Evolutionary conservation across 75 land plant genomes (phyloP), one percentile per base, ranked within the genome.

Genomic region (Ceratopteris richardii): DNA sequence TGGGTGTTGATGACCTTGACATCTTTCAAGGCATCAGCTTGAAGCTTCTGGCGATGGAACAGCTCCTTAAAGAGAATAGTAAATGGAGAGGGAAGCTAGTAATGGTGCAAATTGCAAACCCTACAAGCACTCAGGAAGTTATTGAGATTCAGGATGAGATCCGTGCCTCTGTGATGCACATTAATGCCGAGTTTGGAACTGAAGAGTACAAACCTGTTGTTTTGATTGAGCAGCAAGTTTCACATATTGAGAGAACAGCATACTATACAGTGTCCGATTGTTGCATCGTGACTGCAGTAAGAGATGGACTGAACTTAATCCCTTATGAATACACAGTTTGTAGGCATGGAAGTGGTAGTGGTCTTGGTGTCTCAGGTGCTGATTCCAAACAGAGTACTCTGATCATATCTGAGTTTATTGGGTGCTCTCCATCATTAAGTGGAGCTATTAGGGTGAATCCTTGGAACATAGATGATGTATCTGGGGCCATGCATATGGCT

Each of bases 371-470:
- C 70, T 5, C 44, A 60, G n/a, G 27, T 60, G 9, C 57, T 60
- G n/a, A 43, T 54, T 22, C 9, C 24, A 61, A 66, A 25, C 50
- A 46, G 50, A 46, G 50, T 21, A 14, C 22, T n/a, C 50, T 46
- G 22, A 46, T 46, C 3, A 46, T 46, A 4, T 46, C 50, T 2
- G 80, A 77, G 54, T 77, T 77, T 56, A 72, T 77, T 39, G 80
- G 80, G n/a, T 77, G 80, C 50, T 77, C 80, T 0, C 80, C 80
- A 20, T 77, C 80, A 2, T 29, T 77, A 18, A 77, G 80, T 51
- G 80, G 80, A 13, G 80, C 80, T 0, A 72, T 77, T 27, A 65
- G 80, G 18, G 80, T 77, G 17, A 77, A 77, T 43, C 80, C 80
- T 13, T 77, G 80, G 80, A 72, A 71, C 63, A 60, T 73, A 16